These are phyloP conservation scores for Corchorus capsularis DNA, from an alignment of 345 rosid genomes.

Conservation along the genomic window DNA sequence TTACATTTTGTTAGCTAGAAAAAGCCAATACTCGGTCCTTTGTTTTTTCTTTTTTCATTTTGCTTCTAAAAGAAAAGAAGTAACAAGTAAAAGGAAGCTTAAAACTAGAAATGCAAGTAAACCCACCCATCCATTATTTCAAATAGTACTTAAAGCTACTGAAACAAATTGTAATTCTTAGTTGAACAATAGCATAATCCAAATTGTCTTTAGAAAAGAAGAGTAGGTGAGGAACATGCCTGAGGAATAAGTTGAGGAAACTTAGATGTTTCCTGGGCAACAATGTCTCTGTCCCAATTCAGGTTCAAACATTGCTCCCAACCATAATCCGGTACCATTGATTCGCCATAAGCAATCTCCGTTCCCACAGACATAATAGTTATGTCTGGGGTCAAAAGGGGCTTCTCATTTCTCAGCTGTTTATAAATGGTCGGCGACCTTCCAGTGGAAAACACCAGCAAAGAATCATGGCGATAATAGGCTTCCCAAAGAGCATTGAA, in stretches of 20 bases:
- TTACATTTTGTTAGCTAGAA: background rate
- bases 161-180: background rate
- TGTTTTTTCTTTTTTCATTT: background rate
- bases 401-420: conserved; percentile 58
- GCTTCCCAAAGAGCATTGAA: conserved; percentile 94
- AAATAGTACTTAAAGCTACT: background rate
- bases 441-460: conserved; percentile 80
- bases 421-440: conserved; percentile 65
- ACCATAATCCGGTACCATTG: conserved; percentile 58
- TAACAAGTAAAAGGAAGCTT: background rate
- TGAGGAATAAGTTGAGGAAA: conserved; percentile 72
- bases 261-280: conserved; percentile 64
- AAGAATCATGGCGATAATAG: conserved; percentile 65
- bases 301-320: conserved; percentile 65
- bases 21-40: background rate
- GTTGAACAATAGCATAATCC: conserved; percentile 2
- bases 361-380: conserved; percentile 87
- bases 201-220: background rate
- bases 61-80: background rate
- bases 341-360: conserved; percentile 74
- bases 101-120: background rate
- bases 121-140: background rate
- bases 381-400: conserved; percentile 82
- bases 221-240: conserved; percentile 32
- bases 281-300: conserved; percentile 72